Conservation (phyloP, 345 rosid genomes). For the Fremontodendron californicum region DNA sequence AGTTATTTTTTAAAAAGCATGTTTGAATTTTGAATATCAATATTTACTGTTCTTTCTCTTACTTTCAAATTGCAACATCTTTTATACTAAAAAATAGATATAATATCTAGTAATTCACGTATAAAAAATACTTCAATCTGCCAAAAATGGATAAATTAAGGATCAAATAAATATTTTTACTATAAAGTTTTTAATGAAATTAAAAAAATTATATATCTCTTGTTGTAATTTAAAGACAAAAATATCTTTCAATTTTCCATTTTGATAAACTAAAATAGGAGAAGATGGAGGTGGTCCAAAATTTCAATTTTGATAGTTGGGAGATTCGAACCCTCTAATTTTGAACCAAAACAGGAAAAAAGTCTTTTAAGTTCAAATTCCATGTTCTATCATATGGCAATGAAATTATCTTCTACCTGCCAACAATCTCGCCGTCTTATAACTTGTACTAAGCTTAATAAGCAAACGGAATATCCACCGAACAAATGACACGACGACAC, state of each 20-base stretch:
- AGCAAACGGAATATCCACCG: constrained; percentile 8
- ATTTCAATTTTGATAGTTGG: neutral
- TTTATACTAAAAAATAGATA: neutral
- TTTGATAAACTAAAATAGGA: neutral
- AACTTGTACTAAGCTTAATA: neutral
- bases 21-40: no score
- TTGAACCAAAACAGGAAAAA: neutral
- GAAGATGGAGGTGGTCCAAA: neutral
- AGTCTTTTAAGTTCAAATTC: neutral
- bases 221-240: neutral
- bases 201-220: neutral
- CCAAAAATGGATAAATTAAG: neutral
- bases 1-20: no score
- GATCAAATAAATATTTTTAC: neutral
- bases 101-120: neutral
- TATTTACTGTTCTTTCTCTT: no score
- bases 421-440: neutral
- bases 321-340: no score
- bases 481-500: neutral
- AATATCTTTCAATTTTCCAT: neutral
- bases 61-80: no score
- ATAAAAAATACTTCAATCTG: neutral
- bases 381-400: neutral
- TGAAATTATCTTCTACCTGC: no score
- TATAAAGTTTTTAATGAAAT: neutral